Conservation (phyloP, 1,284 basidiomycete genomes). For the Tetrapyrgos nigripes region DNA sequence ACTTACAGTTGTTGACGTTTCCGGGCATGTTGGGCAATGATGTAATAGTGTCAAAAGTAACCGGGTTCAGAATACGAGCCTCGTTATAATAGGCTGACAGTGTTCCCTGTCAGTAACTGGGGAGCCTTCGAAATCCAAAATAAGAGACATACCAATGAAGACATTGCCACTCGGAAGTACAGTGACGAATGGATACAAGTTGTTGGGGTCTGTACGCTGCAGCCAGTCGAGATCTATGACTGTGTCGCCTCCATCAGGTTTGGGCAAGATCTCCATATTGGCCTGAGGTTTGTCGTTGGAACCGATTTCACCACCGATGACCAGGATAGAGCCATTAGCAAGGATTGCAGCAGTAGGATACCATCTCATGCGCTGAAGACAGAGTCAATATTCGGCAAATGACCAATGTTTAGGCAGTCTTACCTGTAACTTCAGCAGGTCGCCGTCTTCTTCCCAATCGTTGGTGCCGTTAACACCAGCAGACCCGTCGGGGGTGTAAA, state of each 20-base stretch:
- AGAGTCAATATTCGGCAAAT: not conserved
- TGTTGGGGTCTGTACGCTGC: conserved; percentile 71
- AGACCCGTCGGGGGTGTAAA: conserved; percentile 66
- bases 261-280: conserved; percentile 65
- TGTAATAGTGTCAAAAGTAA: conserved; percentile 63
- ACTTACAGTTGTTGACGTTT: conserved; percentile 69
- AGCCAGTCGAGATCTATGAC: conserved; percentile 50
- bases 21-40: conserved; percentile 76
- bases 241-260: conserved; percentile 48
- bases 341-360: conserved; percentile 72
- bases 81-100: conserved; percentile 75
- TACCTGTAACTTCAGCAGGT: conserved; percentile 59
- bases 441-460: conserved; percentile 70
- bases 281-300: conserved; percentile 70
- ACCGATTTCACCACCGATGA: conserved; percentile 78
- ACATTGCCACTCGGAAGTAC: conserved; percentile 69
- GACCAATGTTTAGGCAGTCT: conserved; percentile 7
- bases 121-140: not conserved
- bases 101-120: not conserved
- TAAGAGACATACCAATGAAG: conserved; percentile 61
- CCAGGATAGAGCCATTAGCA: conserved; percentile 72
- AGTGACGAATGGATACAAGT: conserved; percentile 78
- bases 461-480: conserved; percentile 67
- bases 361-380: conserved; percentile 65
- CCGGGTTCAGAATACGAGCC: conserved; percentile 74